A percentile compares a stretch with the other conserved stretches of the same genome.
These are phyloP conservation scores for Fusarium verrucosum DNA, from an alignment of 2,329 filamentous ascomycete species.

Conservation along the genomic window DNA sequence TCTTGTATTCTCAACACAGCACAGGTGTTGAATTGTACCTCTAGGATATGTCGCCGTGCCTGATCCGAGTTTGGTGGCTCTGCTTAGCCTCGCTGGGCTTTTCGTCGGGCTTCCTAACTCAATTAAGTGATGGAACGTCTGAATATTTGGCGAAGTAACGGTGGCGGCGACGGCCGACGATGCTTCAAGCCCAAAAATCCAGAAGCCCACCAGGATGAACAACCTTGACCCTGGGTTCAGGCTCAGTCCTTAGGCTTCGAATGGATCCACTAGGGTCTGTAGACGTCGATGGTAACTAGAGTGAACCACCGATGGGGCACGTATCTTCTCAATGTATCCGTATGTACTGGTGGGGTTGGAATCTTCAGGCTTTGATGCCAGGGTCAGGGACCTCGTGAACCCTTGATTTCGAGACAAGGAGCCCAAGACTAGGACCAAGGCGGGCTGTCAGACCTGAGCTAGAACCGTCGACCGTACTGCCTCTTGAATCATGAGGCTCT, in stretches of 20 bases:
- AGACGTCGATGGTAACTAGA: neutral
- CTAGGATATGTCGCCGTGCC: conserved; percentile 26
- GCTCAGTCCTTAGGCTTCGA: conserved; percentile 23
- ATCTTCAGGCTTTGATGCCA: conserved; percentile 24
- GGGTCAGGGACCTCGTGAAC: conserved; percentile 32
- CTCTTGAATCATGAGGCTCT: conserved; percentile 42
- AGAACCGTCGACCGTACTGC: conserved; percentile 18
- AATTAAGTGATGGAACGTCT: conserved; percentile 17
- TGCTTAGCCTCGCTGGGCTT: conserved; percentile 30
- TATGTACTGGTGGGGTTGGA: conserved; percentile 15
- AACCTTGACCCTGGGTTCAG: conserved; percentile 19
- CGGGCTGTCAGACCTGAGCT: conserved; percentile 22
- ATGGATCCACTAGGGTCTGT: conserved; percentile 20
- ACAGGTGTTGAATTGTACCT: conserved; percentile 20
- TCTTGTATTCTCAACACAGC: conserved; percentile 17
- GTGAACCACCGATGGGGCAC: neutral
- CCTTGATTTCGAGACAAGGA: conserved; percentile 20
- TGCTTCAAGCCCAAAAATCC: conserved; percentile 27
- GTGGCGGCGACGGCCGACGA: conserved; percentile 23
- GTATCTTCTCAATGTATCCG: neutral
- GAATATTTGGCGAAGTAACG: conserved; percentile 10
- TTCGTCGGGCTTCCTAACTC: conserved; percentile 20
- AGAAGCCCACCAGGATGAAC: conserved; percentile 21
- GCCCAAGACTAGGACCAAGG: conserved; percentile 11
- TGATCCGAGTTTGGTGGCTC: conserved; percentile 23